Evolutionary conservation across 371 early-diverging fungal species (phyloP), one percentile per base, ranked within the genome.

Genomic region (Lichtheimia ramosa): DNA sequence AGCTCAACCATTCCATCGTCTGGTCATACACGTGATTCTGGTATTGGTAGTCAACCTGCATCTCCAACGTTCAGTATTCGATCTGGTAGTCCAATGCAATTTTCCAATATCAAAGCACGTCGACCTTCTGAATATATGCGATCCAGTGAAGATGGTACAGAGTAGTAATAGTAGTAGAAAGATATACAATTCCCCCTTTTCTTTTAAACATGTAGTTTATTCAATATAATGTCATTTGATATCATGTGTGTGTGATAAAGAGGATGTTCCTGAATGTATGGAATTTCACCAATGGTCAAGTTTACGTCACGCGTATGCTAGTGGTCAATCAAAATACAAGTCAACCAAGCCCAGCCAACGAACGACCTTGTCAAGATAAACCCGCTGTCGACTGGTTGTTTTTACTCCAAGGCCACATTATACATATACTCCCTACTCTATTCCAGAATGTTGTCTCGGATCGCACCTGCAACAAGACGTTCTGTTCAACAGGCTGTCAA

Each of bases 361-460:
- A 34, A 34, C 34, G 34, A 34, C 34, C 34, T 8, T 34, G 34
- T 34, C 34, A 34, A 34, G 34, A 34, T 34, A 34, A 34, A 34
- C 6, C 34, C 34, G 34, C 34, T 10, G 34, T 25, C 25, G 25
- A 5, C 34, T 2, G 34, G 8, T 34, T 34, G 34, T 34, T 34
- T 34, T 34, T 34, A 34, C 34, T 34, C 34, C 34, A 34, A 34
- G 34, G 34, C 34, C 34, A 34, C 5, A 34, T 2, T 34, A 5
- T 34, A 27, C 7, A 27, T 27, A 27, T 10, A 34, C 67, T 61
- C 58, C 65, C 63, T 65, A 62, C 65, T 70, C 64, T 58, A 46
- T 49, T 27, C 59, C 58, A 59, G n/a, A n/a, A 82, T 82, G 82
- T 79, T 82, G 68, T 70, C 80, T 56, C 69, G 82, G 67, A 58